Conservation (phyloP, 2,329 filamentous ascomycete species). For the Fusarium sp. region DNA sequence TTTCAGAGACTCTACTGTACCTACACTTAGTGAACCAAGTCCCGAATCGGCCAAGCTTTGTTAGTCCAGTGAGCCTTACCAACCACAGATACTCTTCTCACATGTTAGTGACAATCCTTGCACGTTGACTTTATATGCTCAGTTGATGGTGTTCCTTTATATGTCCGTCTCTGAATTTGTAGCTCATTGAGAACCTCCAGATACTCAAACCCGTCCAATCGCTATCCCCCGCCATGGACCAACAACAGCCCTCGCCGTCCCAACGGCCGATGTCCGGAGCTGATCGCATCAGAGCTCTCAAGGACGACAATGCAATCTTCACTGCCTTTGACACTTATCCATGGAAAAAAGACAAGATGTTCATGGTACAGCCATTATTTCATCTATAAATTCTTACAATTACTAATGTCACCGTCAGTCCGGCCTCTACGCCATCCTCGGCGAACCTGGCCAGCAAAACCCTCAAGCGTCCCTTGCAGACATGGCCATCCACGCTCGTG, state of each 20-base stretch:
- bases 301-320: slow-evolving; percentile 64
- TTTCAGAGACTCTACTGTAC: slow-evolving; percentile 9
- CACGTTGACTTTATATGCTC: slow-evolving; percentile 13
- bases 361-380: slow-evolving; percentile 66
- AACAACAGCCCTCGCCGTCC: slow-evolving; percentile 34
- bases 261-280: slow-evolving; percentile 50
- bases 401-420: slow-evolving; percentile 56
- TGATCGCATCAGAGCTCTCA: slow-evolving; percentile 58
- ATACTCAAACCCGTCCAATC: not conserved
- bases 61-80: slow-evolving; percentile 18
- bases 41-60: slow-evolving; percentile 23
- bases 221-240: slow-evolving; percentile 23
- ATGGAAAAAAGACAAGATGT: slow-evolving; percentile 78
- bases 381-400: not conserved
- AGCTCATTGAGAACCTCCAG: slow-evolving; percentile 16
- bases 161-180: not conserved
- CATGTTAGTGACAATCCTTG: slow-evolving; percentile 41
- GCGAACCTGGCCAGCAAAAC: slow-evolving; percentile 61
- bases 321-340: slow-evolving; percentile 75
- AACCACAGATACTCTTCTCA: slow-evolving; percentile 41
- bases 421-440: slow-evolving; percentile 76
- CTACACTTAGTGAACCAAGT: not conserved
- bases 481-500: slow-evolving; percentile 77
- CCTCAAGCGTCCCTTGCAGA: slow-evolving; percentile 66
- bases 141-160: slow-evolving; percentile 7